phyloP scores from a whole-genome alignment of 1,139 yeast genomes.

The Scheffersomyces segobiensis region DNA sequence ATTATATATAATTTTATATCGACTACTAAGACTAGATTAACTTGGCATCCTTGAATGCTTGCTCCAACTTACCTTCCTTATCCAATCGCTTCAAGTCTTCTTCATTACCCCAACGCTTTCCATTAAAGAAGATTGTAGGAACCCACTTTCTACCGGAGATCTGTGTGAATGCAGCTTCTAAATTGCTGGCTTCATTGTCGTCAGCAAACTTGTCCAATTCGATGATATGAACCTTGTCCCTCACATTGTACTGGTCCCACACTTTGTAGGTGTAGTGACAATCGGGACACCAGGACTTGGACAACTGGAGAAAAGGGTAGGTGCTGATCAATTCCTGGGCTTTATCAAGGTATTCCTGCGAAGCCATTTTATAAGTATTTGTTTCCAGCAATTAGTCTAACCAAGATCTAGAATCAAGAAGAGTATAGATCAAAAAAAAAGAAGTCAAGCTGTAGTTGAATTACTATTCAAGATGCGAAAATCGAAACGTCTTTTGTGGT shows the following conservation, averaged over 20 bases:
- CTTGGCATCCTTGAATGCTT: slow-evolving; percentile 43
- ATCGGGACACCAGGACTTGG: slow-evolving; percentile 80
- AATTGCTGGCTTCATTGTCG: slow-evolving; percentile 50
- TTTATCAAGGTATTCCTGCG: slow-evolving; percentile 18
- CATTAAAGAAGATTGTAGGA: slow-evolving; percentile 67
- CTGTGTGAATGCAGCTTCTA: slow-evolving; percentile 61
- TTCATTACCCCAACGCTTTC: slow-evolving; percentile 63
- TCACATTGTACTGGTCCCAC: slow-evolving; percentile 52
- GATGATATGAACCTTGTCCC: slow-evolving; percentile 49
- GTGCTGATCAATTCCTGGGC: slow-evolving; percentile 48
- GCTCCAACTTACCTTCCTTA: slow-evolving; percentile 40
- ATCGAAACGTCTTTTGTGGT: background rate
- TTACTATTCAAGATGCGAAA: background rate
- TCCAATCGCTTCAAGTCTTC: slow-evolving; percentile 49
- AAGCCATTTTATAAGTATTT: slow-evolving; percentile 8
- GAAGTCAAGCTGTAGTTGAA: background rate
- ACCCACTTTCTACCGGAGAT: slow-evolving; percentile 69
- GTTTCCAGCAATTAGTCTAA: background rate
- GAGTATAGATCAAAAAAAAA: background rate
- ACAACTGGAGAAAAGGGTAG: slow-evolving; percentile 55
- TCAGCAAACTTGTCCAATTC: slow-evolving; percentile 61
- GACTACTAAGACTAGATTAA: slow-evolving; percentile 14
- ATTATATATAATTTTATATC: too few relatives aligned
- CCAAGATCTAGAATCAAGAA: background rate
- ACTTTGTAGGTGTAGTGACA: slow-evolving; percentile 61